Percentiles rank a stretch among this genome's conserved stretches.
phyloP scores from a whole-genome alignment of 345 rosid genomes.

The Eucalyptus regnans region DNA sequence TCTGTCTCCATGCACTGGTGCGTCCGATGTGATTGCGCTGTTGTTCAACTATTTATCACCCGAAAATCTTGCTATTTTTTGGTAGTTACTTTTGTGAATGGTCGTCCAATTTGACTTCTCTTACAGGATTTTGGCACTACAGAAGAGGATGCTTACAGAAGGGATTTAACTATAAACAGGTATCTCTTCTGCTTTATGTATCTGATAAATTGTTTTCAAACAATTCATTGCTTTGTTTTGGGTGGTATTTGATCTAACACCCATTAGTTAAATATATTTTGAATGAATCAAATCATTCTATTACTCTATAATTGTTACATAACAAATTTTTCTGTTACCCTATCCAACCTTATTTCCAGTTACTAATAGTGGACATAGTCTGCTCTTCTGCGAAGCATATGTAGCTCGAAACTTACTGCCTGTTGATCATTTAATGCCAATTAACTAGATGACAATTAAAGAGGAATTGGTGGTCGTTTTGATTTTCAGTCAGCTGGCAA shows the following conservation, averaged over 20 bases:
- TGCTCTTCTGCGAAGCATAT: neutral
- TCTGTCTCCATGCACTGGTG: neutral
- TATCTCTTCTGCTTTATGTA: neutral
- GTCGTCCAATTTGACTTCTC: neutral
- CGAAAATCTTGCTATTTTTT: neutral
- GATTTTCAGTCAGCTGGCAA: neutral
- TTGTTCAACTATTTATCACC: neutral
- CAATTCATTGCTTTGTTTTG: neutral
- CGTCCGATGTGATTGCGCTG: neutral
- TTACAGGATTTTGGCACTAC: constrained; percentile 87
- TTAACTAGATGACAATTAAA: neutral
- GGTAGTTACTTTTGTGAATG: neutral
- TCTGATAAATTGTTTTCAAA: neutral
- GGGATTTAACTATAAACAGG: constrained; percentile 96
- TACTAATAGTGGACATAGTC: neutral
- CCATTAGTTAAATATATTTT: neutral
- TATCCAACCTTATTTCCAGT: neutral
- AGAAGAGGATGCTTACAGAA: constrained; percentile 82
- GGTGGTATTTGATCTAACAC: neutral
- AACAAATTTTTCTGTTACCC: neutral
- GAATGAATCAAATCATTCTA: neutral
- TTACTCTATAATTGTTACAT: neutral
- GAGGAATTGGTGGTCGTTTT: neutral
- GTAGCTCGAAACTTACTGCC: neutral
- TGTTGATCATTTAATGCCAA: neutral